These are phyloP conservation scores for Botrytis hyacinthi DNA, from an alignment of 2,329 filamentous ascomycete genomes.

Conservation along the genomic window DNA sequence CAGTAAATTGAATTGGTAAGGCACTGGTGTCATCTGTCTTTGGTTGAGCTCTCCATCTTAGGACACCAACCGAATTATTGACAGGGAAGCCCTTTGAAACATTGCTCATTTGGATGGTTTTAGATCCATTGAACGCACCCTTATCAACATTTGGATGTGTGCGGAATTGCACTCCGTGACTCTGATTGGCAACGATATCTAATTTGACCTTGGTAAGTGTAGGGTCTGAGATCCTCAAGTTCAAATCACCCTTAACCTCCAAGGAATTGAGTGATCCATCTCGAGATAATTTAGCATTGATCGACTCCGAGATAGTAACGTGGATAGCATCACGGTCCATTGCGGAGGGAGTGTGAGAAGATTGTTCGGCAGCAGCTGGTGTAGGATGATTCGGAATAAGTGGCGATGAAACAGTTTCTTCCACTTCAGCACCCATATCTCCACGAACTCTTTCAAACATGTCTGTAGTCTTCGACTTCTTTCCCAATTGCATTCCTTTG, in stretches of 20 bases:
- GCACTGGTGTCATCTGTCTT: constrained; percentile 77
- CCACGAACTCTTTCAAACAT: constrained; percentile 95
- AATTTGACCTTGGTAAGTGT: constrained; percentile 91
- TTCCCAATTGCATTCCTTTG: constrained; percentile 98
- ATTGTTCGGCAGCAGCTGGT: constrained; percentile 51
- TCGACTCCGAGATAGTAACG: constrained; percentile 83
- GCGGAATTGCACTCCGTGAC: constrained; percentile 84
- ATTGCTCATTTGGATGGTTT: constrained; percentile 87
- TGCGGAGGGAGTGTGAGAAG: constrained; percentile 57
- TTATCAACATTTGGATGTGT: constrained; percentile 97
- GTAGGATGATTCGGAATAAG: constrained; percentile 57
- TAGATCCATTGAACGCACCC: constrained; percentile 76
- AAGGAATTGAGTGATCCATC: constrained; percentile 86
- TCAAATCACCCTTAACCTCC: constrained; percentile 87
- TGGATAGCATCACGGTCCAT: constrained; percentile 82
- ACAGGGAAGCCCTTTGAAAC: constrained; percentile 84
- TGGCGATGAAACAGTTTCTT: constrained; percentile 62
- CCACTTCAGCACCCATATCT: constrained; percentile 82
- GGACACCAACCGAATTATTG: constrained; percentile 88
- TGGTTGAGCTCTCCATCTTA: constrained; percentile 86
- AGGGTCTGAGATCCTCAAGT: constrained; percentile 84
- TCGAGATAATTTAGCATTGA: constrained; percentile 82
- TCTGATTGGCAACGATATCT: constrained; percentile 70
- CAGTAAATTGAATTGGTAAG: constrained; percentile 91
- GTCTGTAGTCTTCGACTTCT: constrained; percentile 96